Base-by-base conservation (phyloP, 352 stramenopile species). In the Globisporangium okanoganense region DNA sequence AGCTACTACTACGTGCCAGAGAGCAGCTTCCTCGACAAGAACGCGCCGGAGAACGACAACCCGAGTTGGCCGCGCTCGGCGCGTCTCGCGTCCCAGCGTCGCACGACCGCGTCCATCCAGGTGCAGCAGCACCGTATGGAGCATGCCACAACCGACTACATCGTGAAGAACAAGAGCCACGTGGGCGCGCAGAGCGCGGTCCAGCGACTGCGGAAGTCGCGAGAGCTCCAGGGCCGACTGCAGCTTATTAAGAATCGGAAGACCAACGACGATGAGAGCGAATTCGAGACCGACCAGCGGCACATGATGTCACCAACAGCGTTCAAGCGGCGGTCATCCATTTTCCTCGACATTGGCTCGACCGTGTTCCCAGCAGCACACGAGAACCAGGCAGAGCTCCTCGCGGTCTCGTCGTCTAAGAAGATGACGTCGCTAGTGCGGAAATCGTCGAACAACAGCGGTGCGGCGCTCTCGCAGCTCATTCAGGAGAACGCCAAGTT, bases 1-100 rank as follows among this genome's bases (percentile, higher is more conserved):
- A 87, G 75, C 43, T 87, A 85, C 44, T 88, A 87, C 58, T 88
- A 75, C 65, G 60, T 73, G 5, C 73, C 79, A 16, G 31, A 61
- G 20, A 85, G 68, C 43, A 65, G 61, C 3, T 88, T 88, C 31
- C 45, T 49, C 25, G 41, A 65, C 2, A 58, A 49, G 45, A 59
- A 63, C 4, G 63, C 55, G 20, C 53, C 63, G 13, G 55, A 71
- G 40, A 69, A 61, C n/a, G 62, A 75, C 33, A 71, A 71, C 33
- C 51, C 66, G 5, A 80, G 66, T 41, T 88, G 79, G 75, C 70
- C 75, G 7, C 72, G 75, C 1, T 68, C 75, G 3, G 54, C 76
- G 2, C 68, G 79, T 20, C 78, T 87, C 35, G 29, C 65, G 31
- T 60, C 65, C 4, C 57, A 51, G 55, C 65, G 67, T 13, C 56